These are phyloP conservation scores for Penicillium fuscoglaucum DNA, from an alignment of 2,329 filamentous ascomycete genomes.

Conservation along the genomic window DNA sequence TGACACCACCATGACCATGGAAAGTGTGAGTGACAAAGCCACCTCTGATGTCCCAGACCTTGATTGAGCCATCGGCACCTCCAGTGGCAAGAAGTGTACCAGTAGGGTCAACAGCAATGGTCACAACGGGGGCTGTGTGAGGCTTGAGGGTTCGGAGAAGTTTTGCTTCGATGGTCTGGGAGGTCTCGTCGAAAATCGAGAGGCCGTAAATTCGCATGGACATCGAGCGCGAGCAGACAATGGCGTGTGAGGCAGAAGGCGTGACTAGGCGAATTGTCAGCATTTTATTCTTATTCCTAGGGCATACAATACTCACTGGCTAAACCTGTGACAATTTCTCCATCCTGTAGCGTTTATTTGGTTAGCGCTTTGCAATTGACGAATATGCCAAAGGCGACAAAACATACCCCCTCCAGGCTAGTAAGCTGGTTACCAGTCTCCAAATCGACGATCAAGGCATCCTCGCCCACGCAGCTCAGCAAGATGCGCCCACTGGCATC, in stretches of 20 bases:
- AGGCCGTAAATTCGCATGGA: conserved; percentile 91
- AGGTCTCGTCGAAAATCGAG: conserved; percentile 56
- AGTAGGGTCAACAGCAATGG: conserved; percentile 79
- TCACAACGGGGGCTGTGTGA: conserved; percentile 84
- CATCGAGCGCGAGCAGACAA: conserved; percentile 90
- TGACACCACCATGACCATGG: conserved; percentile 84
- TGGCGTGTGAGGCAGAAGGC: conserved; percentile 80
- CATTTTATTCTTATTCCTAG: background rate
- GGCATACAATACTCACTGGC: conserved; percentile 37
- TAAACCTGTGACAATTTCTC: conserved; percentile 51
- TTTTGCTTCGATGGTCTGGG: conserved; percentile 62
- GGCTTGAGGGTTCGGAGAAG: conserved; percentile 82
- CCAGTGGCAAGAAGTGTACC: conserved; percentile 90
- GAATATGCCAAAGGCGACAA: conserved; percentile 19
- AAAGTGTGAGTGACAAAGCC: conserved; percentile 95
- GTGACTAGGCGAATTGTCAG: conserved; percentile 61
- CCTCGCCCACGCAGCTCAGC: conserved; percentile 86
- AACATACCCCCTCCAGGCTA: conserved; percentile 78
- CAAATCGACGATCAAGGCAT: conserved; percentile 83
- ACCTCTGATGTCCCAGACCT: conserved; percentile 91
- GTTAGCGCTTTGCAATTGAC: conserved; percentile 18
- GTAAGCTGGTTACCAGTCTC: conserved; percentile 79
- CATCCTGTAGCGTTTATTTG: conserved; percentile 58
- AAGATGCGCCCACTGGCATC: conserved; percentile 79
- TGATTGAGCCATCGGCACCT: conserved; percentile 87